Base-by-base conservation (phyloP, 2,329 filamentous ascomycete genomes). In the Tolypocladium guangdongense region DNA sequence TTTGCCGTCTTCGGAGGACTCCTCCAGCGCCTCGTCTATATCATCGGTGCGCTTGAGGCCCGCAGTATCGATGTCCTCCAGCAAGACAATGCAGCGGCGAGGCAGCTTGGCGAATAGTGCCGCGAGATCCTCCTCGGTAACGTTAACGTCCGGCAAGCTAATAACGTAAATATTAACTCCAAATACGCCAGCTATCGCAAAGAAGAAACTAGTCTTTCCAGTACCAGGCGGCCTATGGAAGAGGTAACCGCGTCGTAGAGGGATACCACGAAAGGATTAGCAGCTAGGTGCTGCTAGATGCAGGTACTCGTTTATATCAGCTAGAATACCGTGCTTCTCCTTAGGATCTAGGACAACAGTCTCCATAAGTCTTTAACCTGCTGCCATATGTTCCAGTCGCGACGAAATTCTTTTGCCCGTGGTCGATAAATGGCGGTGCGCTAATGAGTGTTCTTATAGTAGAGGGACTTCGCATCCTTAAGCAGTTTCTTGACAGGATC, bases 291-390 rank as follows among this genome's bases (percentile, higher is more conserved):
- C 87, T 0, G 76, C 72, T 0, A 87, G 86, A 52, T 89, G 81
- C 0, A 93, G 74, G 58, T 89, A 92, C 60, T 90, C 87, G 59
- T 88, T 87, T 62, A 92, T 84, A 60, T 93, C 88, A 27, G 73
- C 72, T 11, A 91, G 69, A 4, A 92, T 74, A 33, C 76, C 74
- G 2, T 77, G 71, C 67, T 91, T 92, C 62, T 88, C 79, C 46
- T 75, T 66, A 8, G 76, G 71, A 57, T 89, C 86, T 4, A 93
- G 75, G 2, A 90, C 83, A 1, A 95, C 87, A 0, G 87, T 92
- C 49, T 77, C 76, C 74, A 92, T 86, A 1, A 85, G 84, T 18
- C 87, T 73, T 7, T 78, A 27, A 84, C 78, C 56, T 77, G 72
- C 39, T 75, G 70, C 81, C 82, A 85, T 63, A 69, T 62, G 58